Conservation (phyloP, 805 yeast species). For the Zygosaccharomyces bailii region DNA sequence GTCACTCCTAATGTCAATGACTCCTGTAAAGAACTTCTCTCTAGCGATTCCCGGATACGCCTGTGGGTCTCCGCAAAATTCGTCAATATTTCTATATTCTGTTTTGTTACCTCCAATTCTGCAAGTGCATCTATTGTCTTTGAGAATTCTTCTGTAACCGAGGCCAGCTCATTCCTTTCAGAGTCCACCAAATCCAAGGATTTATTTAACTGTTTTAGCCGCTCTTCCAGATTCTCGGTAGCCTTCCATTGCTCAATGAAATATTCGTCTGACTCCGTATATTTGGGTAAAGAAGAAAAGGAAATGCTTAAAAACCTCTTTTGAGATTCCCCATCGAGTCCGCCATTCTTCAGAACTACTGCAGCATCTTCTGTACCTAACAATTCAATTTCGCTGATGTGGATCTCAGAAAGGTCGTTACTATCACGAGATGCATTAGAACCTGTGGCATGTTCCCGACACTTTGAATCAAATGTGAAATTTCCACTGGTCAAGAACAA, state of each 20-base stretch:
- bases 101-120: conserved; percentile 68
- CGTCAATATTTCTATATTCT: conserved; percentile 57
- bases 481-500: conserved; percentile 74
- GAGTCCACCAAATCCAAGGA: conserved; percentile 69
- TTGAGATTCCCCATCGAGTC: conserved; percentile 50
- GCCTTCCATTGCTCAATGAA: conserved; percentile 66
- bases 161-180: conserved; percentile 71
- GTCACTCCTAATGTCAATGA: conserved; percentile 82
- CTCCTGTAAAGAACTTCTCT: conserved; percentile 78
- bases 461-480: conserved; percentile 64
- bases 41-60: conserved; percentile 68
- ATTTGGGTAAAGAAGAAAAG: conserved; percentile 63
- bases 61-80: conserved; percentile 71
- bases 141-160: conserved; percentile 66
- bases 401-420: conserved; percentile 38
- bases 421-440: conserved; percentile 46
- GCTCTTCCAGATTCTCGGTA: conserved; percentile 68
- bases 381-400: conserved; percentile 33
- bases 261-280: conserved; percentile 74
- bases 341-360: conserved; percentile 28
- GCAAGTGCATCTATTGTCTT: conserved; percentile 56
- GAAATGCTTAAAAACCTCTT: conserved; percentile 63
- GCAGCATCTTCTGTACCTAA: conserved; percentile 36
- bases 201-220: conserved; percentile 62
- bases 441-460: conserved; percentile 60